These are phyloP conservation scores for Lecanicillium sp. DNA, from an alignment of 2,329 filamentous ascomycete species.

Conservation along the genomic window DNA sequence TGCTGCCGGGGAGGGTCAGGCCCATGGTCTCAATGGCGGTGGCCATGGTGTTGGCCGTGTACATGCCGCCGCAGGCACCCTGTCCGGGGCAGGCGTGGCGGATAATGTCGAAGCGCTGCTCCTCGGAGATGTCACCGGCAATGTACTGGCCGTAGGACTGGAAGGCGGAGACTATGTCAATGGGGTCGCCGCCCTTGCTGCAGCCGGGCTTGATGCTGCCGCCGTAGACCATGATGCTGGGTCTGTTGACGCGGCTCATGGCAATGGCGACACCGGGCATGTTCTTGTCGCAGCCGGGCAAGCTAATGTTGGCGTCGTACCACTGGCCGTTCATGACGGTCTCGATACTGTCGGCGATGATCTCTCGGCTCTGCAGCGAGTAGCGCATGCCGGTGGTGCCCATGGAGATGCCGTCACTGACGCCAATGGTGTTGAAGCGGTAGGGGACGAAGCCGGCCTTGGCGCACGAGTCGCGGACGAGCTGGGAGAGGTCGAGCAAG, in stretches of 20 bases:
- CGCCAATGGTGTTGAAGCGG: conserved; percentile 98
- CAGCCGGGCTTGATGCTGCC: conserved; percentile 91
- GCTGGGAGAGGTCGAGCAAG: conserved; percentile 77
- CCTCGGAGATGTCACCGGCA: conserved; percentile 81
- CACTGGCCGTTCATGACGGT: conserved; percentile 98
- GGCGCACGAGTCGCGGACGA: conserved; percentile 55
- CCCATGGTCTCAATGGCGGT: conserved; percentile 79
- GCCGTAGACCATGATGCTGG: conserved; percentile 95
- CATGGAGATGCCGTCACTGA: conserved; percentile 97
- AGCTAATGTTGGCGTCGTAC: conserved; percentile 96
- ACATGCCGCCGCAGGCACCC: conserved; percentile 75
- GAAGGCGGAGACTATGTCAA: conserved; percentile 96
- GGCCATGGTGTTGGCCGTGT: conserved; percentile 81
- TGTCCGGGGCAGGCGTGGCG: conserved; percentile 65
- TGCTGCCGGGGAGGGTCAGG: conserved; percentile 73
- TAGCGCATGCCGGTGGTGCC: conserved; percentile 96
- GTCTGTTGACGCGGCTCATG: conserved; percentile 90
- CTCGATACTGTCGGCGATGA: conserved; percentile 97
- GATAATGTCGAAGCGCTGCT: conserved; percentile 90
- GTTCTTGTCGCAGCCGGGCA: conserved; percentile 99
- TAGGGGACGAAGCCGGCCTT: conserved; percentile 79
- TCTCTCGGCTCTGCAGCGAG: conserved; percentile 86
- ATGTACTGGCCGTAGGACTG: conserved; percentile 96
- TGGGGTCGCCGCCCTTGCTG: conserved; percentile 63
- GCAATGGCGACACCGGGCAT: conserved; percentile 92